Base-by-base conservation (phyloP, 2,329 filamentous ascomycete species). In the Gnomoniopsis smithogilvyi region DNA sequence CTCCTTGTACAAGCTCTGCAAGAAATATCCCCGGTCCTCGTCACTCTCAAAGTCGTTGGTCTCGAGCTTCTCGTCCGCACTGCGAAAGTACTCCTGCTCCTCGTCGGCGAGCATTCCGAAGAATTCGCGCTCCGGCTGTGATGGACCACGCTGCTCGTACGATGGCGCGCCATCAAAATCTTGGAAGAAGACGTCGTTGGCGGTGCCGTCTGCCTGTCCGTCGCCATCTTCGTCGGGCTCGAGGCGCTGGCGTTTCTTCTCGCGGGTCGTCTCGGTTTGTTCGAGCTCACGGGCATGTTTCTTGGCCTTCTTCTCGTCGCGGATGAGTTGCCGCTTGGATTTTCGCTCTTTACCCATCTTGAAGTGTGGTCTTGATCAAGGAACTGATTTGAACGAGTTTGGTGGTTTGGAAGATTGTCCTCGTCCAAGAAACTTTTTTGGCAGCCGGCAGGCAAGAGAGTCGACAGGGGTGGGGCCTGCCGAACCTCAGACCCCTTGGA, bases 51-150 rank as follows among this genome's bases (percentile, higher is more conserved):
- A 98, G 71, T 94, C 86, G 75, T 98, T 95, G 65, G 91, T 75
- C 72, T 96, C 93, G 61, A 99, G 86, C 76, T 96, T 81, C 72
- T 96, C 90, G 77, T 96, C 93, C 56, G 93, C 92, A 51, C 87
- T 86, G 65, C 91, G 89, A 74, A 98, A 99, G 73, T 97, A 97
- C 73, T 97, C 93, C 70, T 96, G 92, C 78, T 99, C 95, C 65
- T 96, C 86, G 56, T 96, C 89, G 67, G 92, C 90, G 26, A 99
- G 87, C 80, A 97, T 88, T 64, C 95, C 95, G 68, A 96, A 98
- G 78, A 96, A 99, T 58, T 91, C 87, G 66, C 80, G 84, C 61
- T 91, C 90, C 21, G 68, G 68, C 54, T 63, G 55, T 17, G 47
- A 30, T 56, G 59, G 56, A 36, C 60, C 62, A 49, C 57, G 34